Evolutionary conservation across 1,284 basidiomycete species (phyloP).

Genomic region (Microbotryum violaceum): DNA sequence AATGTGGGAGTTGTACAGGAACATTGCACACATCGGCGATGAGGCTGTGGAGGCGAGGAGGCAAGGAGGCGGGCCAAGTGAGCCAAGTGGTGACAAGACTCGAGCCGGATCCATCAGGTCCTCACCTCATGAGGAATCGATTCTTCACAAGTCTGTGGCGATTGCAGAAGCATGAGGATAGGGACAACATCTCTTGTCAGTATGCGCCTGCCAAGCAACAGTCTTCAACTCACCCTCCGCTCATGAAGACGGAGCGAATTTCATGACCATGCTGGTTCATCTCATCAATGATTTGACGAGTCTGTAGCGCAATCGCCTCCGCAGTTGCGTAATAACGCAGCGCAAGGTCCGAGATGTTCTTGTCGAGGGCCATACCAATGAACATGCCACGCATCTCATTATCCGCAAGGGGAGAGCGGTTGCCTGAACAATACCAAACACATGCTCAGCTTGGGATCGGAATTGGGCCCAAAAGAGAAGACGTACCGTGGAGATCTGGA

Average conservation of each 20-base stretch:
- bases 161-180: neutral
- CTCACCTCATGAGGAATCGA: constrained; percentile 59
- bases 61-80: neutral
- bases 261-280: constrained; percentile 82
- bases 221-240: constrained; percentile 44
- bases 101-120: neutral
- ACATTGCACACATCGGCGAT: constrained; percentile 78
- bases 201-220: neutral
- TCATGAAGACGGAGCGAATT: constrained; percentile 84
- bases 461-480: too few relatives aligned
- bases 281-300: constrained; percentile 84
- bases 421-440: constrained; percentile 51
- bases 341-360: constrained; percentile 70
- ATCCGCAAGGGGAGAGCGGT: constrained; percentile 92
- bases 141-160: constrained; percentile 70
- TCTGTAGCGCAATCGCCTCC: constrained; percentile 91
- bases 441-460: too few relatives aligned
- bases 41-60: constrained; percentile 41
- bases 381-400: constrained; percentile 86
- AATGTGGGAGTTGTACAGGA: constrained; percentile 74
- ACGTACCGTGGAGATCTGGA: constrained; percentile 63
- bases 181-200: constrained; percentile 46
- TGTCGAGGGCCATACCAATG: constrained; percentile 75
- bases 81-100: too few relatives aligned
- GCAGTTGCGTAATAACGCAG: constrained; percentile 85